Percentiles rank a stretch among this genome's conserved stretches.
Evolutionary conservation across 1,284 basidiomycete species (phyloP).

Genomic region (Hypsizygus ulmarius): DNA sequence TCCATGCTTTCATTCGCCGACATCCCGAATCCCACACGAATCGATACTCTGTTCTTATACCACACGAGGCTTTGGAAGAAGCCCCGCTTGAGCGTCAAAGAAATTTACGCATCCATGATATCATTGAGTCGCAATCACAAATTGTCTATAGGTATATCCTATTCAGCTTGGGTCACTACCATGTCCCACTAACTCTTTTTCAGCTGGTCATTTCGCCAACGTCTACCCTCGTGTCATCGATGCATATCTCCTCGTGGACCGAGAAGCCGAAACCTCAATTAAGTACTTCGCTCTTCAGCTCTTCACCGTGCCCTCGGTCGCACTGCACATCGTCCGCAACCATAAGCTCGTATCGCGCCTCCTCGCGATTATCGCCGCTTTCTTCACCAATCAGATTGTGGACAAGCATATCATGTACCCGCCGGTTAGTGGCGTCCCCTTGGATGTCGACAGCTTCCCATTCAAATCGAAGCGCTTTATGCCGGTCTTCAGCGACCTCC

Average conservation of each 20-base stretch:
- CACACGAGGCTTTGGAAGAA: constrained; percentile 85
- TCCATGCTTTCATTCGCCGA: constrained; percentile 47
- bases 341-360: constrained; percentile 76
- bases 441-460: constrained; percentile 80
- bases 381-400: constrained; percentile 84
- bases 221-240: constrained; percentile 89
- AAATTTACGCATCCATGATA: constrained; percentile 78
- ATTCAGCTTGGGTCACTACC: neutral
- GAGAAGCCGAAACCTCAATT: constrained; percentile 91
- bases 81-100: constrained; percentile 76
- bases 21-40: constrained; percentile 53
- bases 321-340: constrained; percentile 73
- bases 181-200: constrained; percentile 11
- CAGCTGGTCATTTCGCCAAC: constrained; percentile 80
- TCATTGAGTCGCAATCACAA: constrained; percentile 76
- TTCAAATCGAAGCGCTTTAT: constrained; percentile 95
- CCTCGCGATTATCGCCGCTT: constrained; percentile 78
- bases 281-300: constrained; percentile 90
- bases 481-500: constrained; percentile 84
- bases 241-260: constrained; percentile 86
- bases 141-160: constrained; percentile 64
- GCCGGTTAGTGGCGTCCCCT: constrained; percentile 33
- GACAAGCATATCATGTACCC: constrained; percentile 64
- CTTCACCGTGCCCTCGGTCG: constrained; percentile 86
- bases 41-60: constrained; percentile 76